Evolutionary conservation across 2,329 filamentous ascomycete genomes (phyloP).

Genomic region (Passalora sequoiae): DNA sequence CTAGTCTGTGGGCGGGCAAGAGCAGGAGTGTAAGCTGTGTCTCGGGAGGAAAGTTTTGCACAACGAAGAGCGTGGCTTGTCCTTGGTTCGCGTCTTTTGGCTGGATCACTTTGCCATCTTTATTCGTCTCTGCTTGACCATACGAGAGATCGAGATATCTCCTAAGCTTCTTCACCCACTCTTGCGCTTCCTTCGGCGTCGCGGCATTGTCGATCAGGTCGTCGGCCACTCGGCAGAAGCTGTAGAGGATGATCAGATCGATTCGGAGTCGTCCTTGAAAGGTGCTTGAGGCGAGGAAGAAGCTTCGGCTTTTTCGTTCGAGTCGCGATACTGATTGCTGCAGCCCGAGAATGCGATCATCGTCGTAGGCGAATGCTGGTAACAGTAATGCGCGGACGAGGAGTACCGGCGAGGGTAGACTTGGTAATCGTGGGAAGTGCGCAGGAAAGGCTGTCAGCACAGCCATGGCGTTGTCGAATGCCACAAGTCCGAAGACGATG

Average conservation of each 20-base stretch:
- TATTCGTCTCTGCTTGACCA: constrained; percentile 22
- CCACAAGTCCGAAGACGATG: constrained; percentile 63
- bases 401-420: constrained; percentile 45
- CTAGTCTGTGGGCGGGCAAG: constrained; percentile 55
- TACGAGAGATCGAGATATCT: constrained; percentile 55
- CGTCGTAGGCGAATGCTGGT: constrained; percentile 51
- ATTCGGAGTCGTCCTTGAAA: constrained; percentile 64
- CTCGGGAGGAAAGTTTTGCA: constrained; percentile 49
- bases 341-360: constrained; percentile 53
- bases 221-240: constrained; percentile 68
- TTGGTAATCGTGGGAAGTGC: constrained; percentile 49
- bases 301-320: constrained; percentile 63
- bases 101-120: constrained; percentile 24
- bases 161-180: constrained; percentile 56
- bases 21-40: constrained; percentile 54
- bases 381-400: constrained; percentile 51
- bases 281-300: constrained; percentile 65
- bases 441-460: constrained; percentile 60
- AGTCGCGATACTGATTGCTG: constrained; percentile 56
- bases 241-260: constrained; percentile 65
- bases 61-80: constrained; percentile 37
- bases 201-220: constrained; percentile 65
- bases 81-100: constrained; percentile 31
- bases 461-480: constrained; percentile 64
- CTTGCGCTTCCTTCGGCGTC: constrained; percentile 47